Conservation (phyloP, 2,329 filamentous ascomycete genomes). For the Penicillium sclerotigenum region DNA sequence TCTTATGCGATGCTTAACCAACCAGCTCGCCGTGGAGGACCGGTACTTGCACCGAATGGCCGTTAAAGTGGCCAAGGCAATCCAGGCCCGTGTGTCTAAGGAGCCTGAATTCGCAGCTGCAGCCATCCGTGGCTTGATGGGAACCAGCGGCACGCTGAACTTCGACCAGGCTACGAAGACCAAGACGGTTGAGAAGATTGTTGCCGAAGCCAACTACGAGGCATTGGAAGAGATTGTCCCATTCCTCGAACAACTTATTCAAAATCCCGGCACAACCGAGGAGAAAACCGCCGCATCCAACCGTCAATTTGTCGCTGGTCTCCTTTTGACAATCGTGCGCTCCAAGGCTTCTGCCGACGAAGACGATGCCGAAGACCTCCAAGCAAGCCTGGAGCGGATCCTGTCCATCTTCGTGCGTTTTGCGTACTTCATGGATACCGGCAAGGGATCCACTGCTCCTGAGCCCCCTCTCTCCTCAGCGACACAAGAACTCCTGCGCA, state of each 20-base stretch:
- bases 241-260: conserved; percentile 48
- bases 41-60: conserved; percentile 78
- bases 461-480: conserved; percentile 47
- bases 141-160: conserved; percentile 66
- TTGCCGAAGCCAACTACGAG: conserved; percentile 57
- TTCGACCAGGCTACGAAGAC: conserved; percentile 85
- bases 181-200: conserved; percentile 74
- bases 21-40: conserved; percentile 74
- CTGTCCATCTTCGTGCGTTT: conserved; percentile 48
- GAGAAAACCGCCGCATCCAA: conserved; percentile 45
- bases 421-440: conserved; percentile 49
- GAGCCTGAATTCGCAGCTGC: conserved; percentile 58
- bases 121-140: conserved; percentile 66
- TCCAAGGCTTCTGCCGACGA: conserved; percentile 34
- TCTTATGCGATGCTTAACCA: conserved; percentile 75
- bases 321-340: conserved; percentile 52
- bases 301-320: conserved; percentile 51
- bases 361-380: conserved; percentile 33
- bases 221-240: conserved; percentile 55
- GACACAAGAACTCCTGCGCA: conserved; percentile 52
- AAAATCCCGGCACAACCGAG: conserved; percentile 46
- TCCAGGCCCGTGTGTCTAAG: conserved; percentile 63
- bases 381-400: conserved; percentile 44
- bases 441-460: conserved; percentile 32
- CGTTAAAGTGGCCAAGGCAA: conserved; percentile 67